Evolutionary conservation across 1,284 basidiomycete genomes (phyloP), one percentile per base, ranked within the genome.

Genomic region (Vanrija sp.): DNA sequence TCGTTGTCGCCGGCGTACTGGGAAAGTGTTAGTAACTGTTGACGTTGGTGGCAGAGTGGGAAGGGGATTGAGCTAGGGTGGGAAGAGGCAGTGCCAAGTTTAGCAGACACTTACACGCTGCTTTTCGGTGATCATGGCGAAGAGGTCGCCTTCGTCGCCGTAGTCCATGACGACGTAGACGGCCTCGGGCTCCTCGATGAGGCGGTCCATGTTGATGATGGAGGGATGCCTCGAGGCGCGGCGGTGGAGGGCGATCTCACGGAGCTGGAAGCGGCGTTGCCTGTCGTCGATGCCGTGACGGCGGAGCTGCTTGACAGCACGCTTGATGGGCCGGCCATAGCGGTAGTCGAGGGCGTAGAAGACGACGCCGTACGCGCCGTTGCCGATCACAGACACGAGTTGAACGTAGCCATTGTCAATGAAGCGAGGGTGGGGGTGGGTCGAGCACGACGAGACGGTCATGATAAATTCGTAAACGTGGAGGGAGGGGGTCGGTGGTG

Each of bases 361-460:
- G 49, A 97, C 94, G 67, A 95, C 87, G 59, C 95, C 95, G 74
- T 97, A 98, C 26, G 93, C 93, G 46, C 95, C 95, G 51, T 91
- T 86, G 51, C 95, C 95, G 54, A 98, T 85, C 55, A 96, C 84
- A 68, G 89, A 86, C 66, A 91, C 85, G 67, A 98, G 89, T 78
- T 94, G 86, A 61, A 98, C 83, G 51, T 83, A 80, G 57, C 85
- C 87, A 64, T 85, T 82, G 80, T 91, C 89, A 78, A 93, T 90
- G 57, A 57, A 67, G 46, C 64, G 63, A 43, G 62, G 63, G 48
- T 66, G 63, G 19, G 54, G 48, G 34, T 34, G 34, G 26, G 58
- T 45, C 23, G 58, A 56, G 54, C 54, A 56, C 14, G 54, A 26
- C 34, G 34, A 34, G 21, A 46, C 58, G 26, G 51, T 54, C 58